phyloP scores from a whole-genome alignment of 1,139 yeast species.

The Magnusiomyces tetraspermus region DNA sequence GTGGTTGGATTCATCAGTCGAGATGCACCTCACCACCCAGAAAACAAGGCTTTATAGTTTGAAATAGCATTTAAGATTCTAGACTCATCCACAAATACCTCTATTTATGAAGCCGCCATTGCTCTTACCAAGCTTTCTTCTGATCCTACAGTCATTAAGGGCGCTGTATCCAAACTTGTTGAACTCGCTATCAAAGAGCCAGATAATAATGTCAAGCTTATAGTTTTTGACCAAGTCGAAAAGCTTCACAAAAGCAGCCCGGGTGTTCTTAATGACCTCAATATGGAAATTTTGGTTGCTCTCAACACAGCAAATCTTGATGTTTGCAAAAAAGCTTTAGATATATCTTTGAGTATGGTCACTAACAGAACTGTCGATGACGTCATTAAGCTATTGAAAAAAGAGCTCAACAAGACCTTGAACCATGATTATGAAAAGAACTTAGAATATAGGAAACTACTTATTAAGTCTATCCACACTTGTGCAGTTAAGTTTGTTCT shows the following conservation, averaged over 20 bases:
- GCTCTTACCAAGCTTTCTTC: constrained; percentile 68
- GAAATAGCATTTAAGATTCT: constrained; percentile 64
- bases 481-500: constrained; percentile 84
- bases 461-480: constrained; percentile 81
- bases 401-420: constrained; percentile 72
- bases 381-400: constrained; percentile 81
- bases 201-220: constrained; percentile 86
- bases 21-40: constrained; percentile 59
- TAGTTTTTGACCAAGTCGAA: constrained; percentile 78
- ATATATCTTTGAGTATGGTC: constrained; percentile 69
- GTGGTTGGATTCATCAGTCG: constrained; percentile 85
- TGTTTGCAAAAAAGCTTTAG: constrained; percentile 80
- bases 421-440: constrained; percentile 59
- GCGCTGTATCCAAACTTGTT: constrained; percentile 71
- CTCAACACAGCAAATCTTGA: constrained; percentile 82
- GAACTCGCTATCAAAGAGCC: constrained; percentile 86
- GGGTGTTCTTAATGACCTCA: constrained; percentile 75
- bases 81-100: constrained; percentile 64
- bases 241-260: constrained; percentile 68
- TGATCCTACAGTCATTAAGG: constrained; percentile 59
- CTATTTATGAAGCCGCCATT: constrained; percentile 84
- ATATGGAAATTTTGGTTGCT: constrained; percentile 79
- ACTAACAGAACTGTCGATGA: constrained; percentile 89
- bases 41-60: constrained; percentile 61
- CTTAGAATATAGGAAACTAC: constrained; percentile 77